Evolutionary conservation across 1,284 basidiomycete genomes (phyloP).

Genomic region (Exobasidium rhododendri): DNA sequence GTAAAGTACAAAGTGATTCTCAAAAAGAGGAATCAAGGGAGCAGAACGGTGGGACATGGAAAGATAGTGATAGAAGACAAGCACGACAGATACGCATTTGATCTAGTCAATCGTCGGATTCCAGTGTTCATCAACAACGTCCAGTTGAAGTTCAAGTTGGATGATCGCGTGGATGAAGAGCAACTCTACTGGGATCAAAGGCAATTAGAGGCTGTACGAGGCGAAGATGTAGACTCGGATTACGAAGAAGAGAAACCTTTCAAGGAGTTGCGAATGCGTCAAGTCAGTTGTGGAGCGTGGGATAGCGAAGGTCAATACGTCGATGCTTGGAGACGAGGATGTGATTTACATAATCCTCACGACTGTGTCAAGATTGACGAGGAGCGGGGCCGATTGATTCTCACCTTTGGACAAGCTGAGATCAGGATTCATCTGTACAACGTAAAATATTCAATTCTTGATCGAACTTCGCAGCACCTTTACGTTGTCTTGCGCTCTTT

Average conservation of each 20-base stretch:
- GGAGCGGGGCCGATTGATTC: not conserved
- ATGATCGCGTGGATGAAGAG: not conserved
- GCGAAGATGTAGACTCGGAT: not conserved
- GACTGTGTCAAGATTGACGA: not conserved
- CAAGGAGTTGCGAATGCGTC: not conserved
- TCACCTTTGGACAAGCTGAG: not conserved
- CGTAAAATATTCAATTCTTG: not conserved
- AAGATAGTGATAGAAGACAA: not conserved
- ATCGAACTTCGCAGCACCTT: not conserved
- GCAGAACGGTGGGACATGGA: not conserved
- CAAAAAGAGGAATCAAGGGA: no score
- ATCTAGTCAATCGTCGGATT: not conserved
- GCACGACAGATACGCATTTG: not conserved
- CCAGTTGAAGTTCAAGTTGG: not conserved
- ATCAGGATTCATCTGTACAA: not conserved
- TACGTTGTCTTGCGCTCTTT: not conserved
- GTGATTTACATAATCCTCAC: not conserved
- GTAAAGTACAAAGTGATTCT: not conserved
- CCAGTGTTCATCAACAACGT: not conserved
- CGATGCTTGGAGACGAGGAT: not conserved
- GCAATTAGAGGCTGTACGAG: not conserved
- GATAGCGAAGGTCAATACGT: slow-evolving; percentile 3
- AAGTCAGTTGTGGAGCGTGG: slow-evolving; percentile 5
- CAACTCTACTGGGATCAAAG: not conserved
- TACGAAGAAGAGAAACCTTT: not conserved